Evolutionary conservation across 257 asterid genomes (phyloP), one percentile per base, ranked within the genome.

Genomic region (Voacanga thouarsii): DNA sequence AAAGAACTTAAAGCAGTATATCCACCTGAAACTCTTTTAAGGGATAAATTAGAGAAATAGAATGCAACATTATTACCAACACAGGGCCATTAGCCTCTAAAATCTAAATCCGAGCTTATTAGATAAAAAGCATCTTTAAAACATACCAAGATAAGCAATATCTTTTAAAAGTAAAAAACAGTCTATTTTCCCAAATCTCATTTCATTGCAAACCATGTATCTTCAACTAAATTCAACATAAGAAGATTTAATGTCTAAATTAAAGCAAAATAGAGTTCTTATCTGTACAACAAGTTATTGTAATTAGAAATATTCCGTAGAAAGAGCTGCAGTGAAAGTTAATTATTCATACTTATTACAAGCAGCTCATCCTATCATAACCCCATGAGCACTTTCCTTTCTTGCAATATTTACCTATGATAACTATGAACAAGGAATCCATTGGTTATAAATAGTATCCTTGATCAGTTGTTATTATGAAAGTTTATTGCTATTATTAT

Each of bases 341-440:
- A 23, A 77, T 24, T 64, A 68, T 59, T 60, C 88, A 30, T 87
- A 94, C 99, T 90, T 90, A 55, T 82, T 75, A 79, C 86, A 92
- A 80, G 97, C 96, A 81, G 92, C 96, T 78, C 97, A 95, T 26
- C 99, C 99, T 78, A 94, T 85, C 99, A 92, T 94, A 56, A 94
- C 99, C 55, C 96, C 97, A 78, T 92, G 89, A 41, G 73, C 73
- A 68, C 73, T 53, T 68, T 68, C 73, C 53, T 41, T 68, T 21
- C 73, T 68, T 68, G 73, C 53, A 10, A 53, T 33, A 8, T 68
- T 68, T 68, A 41, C 73, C 73, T 68, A 12, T 23, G 8, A 1
- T 41, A 43, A 39, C 41, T 21, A 12, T 4, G 69, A 68, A 41
- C 8, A 41, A 21, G 33, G 53, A 18, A 19, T 53, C 23, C 14